A percentile compares a stretch with the other conserved stretches of the same genome.
Evolutionary conservation across 192 early-diverging fungal genomes (phyloP).

Genomic region (Chytriomyces confervae): DNA sequence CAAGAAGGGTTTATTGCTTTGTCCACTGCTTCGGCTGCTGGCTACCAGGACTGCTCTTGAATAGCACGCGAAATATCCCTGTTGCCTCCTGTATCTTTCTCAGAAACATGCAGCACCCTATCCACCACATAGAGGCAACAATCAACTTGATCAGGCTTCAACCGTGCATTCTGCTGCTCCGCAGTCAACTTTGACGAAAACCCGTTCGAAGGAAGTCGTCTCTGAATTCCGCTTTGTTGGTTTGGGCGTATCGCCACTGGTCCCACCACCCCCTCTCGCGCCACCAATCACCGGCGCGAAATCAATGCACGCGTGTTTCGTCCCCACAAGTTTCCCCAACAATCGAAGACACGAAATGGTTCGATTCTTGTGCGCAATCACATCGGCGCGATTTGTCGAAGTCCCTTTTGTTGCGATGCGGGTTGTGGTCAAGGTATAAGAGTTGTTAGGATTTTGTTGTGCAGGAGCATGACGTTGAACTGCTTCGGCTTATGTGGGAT

Average conservation of each 20-base stretch:
- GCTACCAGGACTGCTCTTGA: too few species aligned
- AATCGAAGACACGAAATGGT: conserved; percentile 32
- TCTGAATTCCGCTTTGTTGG: not conserved
- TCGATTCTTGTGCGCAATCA: conserved; percentile 34
- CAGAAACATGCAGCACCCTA: conserved; percentile 49
- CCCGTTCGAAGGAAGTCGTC: not conserved
- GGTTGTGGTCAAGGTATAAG: conserved; percentile 54
- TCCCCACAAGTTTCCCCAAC: conserved; percentile 59
- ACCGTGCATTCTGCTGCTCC: conserved; percentile 16
- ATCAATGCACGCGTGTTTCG: conserved; percentile 47
- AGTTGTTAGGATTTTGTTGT: conserved; percentile 49
- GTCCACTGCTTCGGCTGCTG: too few species aligned
- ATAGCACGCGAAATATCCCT: not conserved
- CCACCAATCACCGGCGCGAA: conserved; percentile 51
- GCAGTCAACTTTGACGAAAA: not conserved
- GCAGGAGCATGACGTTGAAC: conserved; percentile 41
- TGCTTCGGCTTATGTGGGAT: conserved; percentile 49
- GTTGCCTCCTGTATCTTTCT: conserved; percentile 2
- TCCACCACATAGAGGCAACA: conserved; percentile 51
- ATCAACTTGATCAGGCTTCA: conserved; percentile 44
- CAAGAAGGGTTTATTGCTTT: too few species aligned
- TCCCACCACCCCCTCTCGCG: conserved; percentile 17
- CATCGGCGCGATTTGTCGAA: too few species aligned
- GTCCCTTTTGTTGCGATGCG: conserved; percentile 50
- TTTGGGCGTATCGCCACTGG: not conserved